phyloP scores from a whole-genome alignment of 768 basidiomycete species.

The Hypholoma fasciculare region DNA sequence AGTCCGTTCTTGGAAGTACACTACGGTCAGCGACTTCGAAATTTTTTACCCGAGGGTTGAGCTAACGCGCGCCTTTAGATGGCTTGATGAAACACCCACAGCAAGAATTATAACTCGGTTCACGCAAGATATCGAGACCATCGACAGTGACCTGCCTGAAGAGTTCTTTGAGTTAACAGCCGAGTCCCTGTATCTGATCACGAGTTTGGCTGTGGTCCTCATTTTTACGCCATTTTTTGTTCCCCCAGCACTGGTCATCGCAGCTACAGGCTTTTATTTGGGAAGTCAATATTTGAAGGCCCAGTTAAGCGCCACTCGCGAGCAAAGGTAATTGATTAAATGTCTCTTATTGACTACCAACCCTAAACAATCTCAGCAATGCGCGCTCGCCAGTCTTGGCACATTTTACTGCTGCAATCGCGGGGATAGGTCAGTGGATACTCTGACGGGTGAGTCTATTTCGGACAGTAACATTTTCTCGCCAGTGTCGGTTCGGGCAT shows the following conservation, averaged over 20 bases:
- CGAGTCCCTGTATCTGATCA: neutral
- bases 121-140: conserved; percentile 2
- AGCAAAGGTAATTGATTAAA: neutral
- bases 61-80: neutral
- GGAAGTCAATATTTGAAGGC: conserved; percentile 4
- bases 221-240: conserved; percentile 3
- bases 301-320: neutral
- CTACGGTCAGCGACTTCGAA: too few species aligned
- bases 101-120: conserved; percentile 1
- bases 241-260: neutral
- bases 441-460: neutral
- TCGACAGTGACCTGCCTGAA: neutral
- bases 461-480: neutral
- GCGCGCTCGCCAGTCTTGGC: conserved; percentile 37
- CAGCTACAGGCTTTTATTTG: neutral
- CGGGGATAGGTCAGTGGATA: conserved; percentile 43
- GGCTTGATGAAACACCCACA: conserved; percentile 7
- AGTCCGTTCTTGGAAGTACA: conserved; percentile 4
- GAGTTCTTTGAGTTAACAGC: neutral
- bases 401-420: conserved; percentile 46
- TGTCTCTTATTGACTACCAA: neutral
- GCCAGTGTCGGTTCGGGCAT: conserved; percentile 60
- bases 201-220: neutral
- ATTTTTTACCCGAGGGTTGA: too few species aligned
- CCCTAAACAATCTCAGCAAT: conserved; percentile 14